A percentile compares a stretch with the other conserved stretches of the same genome.
phyloP scores from a whole-genome alignment of 257 asterid genomes.

The Orobanche coerulescens region DNA sequence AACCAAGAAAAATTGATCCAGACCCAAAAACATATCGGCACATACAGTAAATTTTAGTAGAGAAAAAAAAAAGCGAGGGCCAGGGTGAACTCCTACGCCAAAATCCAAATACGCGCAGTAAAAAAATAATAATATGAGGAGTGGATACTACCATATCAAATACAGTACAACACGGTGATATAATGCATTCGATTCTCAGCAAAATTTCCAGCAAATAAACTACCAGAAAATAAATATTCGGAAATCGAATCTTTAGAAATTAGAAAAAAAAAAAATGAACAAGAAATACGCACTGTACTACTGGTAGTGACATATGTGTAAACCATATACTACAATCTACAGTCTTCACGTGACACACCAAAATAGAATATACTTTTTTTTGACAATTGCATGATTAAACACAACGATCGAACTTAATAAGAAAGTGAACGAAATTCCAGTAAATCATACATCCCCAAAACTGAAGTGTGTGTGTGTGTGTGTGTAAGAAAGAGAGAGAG shows the following conservation, averaged over 20 bases:
- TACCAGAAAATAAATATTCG: neutral
- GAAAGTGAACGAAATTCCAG: neutral
- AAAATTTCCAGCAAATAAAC: neutral
- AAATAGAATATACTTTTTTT: neutral
- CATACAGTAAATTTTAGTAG: too few relatives aligned
- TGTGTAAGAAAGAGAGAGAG: neutral
- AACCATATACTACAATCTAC: too few relatives aligned
- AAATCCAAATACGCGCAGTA: neutral
- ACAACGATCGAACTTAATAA: neutral
- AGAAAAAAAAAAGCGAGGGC: too few relatives aligned
- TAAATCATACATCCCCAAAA: neutral
- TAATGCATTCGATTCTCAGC: neutral
- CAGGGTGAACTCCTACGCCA: neutral
- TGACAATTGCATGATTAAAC: neutral
- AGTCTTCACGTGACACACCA: too few relatives aligned
- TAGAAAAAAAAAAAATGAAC: neutral
- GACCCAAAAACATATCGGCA: neutral
- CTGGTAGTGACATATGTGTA: neutral
- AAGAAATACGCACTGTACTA: neutral
- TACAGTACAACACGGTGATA: neutral
- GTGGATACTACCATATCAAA: neutral
- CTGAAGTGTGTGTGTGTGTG: neutral
- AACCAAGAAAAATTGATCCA: neutral
- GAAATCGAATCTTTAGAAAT: neutral
- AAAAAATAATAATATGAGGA: neutral